Evolutionary conservation across 371 early-diverging fungal genomes (phyloP).

Genomic region (Saksenaea vasiformis): DNA sequence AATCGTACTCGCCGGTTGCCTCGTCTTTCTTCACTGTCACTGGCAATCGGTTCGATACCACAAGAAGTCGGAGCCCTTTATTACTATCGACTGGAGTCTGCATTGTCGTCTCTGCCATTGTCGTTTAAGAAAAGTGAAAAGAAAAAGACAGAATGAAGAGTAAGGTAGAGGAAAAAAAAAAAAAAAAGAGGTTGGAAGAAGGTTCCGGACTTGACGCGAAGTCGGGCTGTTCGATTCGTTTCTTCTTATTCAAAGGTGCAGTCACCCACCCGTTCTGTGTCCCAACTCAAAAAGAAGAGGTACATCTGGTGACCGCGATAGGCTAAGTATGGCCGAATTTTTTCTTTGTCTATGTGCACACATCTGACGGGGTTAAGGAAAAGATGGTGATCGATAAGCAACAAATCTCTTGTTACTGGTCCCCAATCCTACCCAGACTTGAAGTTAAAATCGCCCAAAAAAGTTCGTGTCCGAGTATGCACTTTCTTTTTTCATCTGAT

Average conservation of each 20-base stretch:
- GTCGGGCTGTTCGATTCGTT: neutral
- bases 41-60: slow-evolving; percentile 99
- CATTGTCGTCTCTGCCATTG: neutral
- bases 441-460: too few relatives aligned
- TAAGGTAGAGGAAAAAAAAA: neutral
- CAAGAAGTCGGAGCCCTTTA: slow-evolving; percentile 71
- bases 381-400: too few relatives aligned
- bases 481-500: too few relatives aligned
- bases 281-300: neutral
- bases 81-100: slow-evolving; percentile 6
- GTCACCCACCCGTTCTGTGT: neutral
- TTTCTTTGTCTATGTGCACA: too few relatives aligned
- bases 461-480: too few relatives aligned
- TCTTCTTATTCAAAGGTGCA: neutral
- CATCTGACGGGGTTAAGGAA: too few relatives aligned
- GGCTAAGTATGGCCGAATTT: neutral
- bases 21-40: slow-evolving; percentile 89
- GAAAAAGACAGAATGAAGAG: neutral
- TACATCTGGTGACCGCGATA: neutral
- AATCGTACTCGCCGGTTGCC: slow-evolving; percentile 55
- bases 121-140: neutral
- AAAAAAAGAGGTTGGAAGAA: neutral
- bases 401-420: too few relatives aligned
- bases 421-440: too few relatives aligned
- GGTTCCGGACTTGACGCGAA: slow-evolving; percentile 5